Conservation (phyloP, 495 filamentous ascomycete genomes). For the Trichoderma asperelloides region DNA sequence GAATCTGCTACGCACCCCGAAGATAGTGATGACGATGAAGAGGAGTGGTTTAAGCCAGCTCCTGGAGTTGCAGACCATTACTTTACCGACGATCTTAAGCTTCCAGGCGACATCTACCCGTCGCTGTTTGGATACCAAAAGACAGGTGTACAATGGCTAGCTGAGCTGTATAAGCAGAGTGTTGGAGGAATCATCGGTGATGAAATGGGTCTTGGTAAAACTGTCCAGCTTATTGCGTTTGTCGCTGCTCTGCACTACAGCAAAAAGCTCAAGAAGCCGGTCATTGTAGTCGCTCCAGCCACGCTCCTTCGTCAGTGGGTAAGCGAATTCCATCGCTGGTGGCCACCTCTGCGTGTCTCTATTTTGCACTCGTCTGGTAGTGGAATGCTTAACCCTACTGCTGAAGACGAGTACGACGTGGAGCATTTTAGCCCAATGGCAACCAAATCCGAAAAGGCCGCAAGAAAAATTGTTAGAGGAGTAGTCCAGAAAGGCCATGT, state of each 20-base stretch:
- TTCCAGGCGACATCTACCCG: constrained; percentile 87
- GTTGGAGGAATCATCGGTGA: constrained; percentile 94
- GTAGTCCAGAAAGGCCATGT: constrained; percentile 86
- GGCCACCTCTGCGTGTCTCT: constrained; percentile 88
- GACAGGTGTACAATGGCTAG: constrained; percentile 93
- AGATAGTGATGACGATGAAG: constrained; percentile 29
- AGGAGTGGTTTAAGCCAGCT: constrained; percentile 83
- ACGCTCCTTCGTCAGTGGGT: constrained; percentile 97
- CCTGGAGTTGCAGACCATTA: constrained; percentile 65
- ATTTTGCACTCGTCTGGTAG: constrained; percentile 93
- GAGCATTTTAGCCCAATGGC: constrained; percentile 20
- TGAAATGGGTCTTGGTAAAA: constrained; percentile 98
- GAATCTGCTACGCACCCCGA: constrained; percentile 17
- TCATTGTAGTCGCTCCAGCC: constrained; percentile 84
- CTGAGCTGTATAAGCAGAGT: constrained; percentile 77
- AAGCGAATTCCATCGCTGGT: constrained; percentile 96
- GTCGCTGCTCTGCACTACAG: constrained; percentile 86
- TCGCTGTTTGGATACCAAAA: constrained; percentile 93
- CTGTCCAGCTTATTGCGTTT: constrained; percentile 85
- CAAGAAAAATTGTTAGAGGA: constrained; percentile 67
- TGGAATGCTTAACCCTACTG: constrained; percentile 89
- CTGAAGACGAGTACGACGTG: constrained; percentile 38
- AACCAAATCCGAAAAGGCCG: constrained; percentile 41
- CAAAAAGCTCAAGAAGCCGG: constrained; percentile 68
- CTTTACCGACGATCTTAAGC: constrained; percentile 62